A percentile compares a stretch with the other conserved stretches of the same genome.
These are phyloP conservation scores for Sisymbrium irio DNA, from an alignment of 345 rosid genomes.

Conservation along the genomic window DNA sequence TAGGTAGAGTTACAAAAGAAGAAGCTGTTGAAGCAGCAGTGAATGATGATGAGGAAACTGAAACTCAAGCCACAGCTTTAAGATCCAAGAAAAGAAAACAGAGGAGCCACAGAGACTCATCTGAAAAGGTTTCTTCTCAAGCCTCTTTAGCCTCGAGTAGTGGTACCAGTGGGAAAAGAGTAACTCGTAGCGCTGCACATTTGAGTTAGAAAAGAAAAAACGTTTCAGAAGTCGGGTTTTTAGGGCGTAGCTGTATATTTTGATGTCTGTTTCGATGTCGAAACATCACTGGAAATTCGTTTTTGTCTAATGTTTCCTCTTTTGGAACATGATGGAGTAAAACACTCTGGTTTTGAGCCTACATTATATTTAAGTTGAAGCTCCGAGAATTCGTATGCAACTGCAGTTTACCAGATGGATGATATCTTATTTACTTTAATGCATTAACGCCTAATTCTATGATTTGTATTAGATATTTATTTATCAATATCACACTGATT, in stretches of 20 bases:
- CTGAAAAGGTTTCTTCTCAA: conserved; percentile 42
- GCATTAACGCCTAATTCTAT: too few relatives aligned
- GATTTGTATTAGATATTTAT: too few relatives aligned
- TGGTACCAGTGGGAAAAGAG: conserved; percentile 43
- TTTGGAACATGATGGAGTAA: not conserved
- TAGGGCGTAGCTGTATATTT: conserved; percentile 25
- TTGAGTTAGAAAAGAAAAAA: conserved; percentile 26
- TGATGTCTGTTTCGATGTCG: not conserved
- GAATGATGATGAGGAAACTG: conserved; percentile 44
- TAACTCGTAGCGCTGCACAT: conserved; percentile 48
- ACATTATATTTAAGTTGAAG: not conserved
- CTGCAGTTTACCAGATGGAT: too few relatives aligned
- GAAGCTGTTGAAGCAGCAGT: conserved; percentile 51
- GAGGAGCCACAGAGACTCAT: conserved; percentile 25
- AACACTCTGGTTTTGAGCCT: not conserved
- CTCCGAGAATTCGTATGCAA: too few relatives aligned
- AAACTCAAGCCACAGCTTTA: conserved; percentile 25
- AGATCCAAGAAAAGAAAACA: conserved; percentile 45
- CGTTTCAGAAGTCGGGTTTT: not conserved
- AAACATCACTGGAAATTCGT: conserved; percentile 6
- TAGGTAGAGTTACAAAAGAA: conserved; percentile 34
- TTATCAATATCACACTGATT: too few relatives aligned
- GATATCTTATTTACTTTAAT: too few relatives aligned
- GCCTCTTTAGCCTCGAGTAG: conserved; percentile 32
- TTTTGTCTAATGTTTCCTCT: not conserved